Percentiles rank a stretch among this genome's conserved stretches.
Conservation (phyloP, 225 moss, liverwort and hornwort species). For the Neckera pumila region DNA sequence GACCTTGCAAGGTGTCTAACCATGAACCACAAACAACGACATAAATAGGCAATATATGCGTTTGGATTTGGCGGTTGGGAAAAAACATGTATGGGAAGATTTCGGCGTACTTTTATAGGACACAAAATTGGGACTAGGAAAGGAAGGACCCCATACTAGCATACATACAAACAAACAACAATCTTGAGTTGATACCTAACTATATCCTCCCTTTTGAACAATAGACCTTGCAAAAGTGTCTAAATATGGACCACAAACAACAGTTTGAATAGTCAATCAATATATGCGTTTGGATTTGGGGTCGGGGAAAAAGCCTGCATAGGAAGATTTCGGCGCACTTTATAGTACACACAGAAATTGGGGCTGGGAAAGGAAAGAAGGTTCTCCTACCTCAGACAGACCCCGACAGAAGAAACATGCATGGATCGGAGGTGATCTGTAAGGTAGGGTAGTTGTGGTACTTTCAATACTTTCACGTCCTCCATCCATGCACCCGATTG, state of each 20-base stretch:
- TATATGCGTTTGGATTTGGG: background rate
- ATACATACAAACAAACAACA: background rate
- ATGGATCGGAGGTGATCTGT: background rate
- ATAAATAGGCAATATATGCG: too few relatives aligned
- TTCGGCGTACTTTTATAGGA: background rate
- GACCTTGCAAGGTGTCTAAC: background rate
- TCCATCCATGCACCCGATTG: background rate
- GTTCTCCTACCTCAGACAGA: background rate
- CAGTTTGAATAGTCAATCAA: background rate
- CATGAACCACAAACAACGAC: background rate
- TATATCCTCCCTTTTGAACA: background rate
- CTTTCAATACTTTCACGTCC: background rate
- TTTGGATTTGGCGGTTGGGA: background rate
- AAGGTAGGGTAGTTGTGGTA: background rate
- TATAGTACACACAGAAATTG: background rate
- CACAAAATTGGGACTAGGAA: background rate
- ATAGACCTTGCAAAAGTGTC: background rate
- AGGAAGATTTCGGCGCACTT: background rate
- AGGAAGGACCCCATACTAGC: background rate
- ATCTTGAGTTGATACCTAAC: background rate
- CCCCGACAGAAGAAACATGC: background rate
- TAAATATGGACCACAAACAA: background rate
- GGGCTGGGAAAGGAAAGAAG: background rate
- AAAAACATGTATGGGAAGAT: background rate
- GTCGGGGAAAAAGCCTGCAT: background rate